Evolutionary conservation across 2,329 filamentous ascomycete genomes (phyloP).

Genomic region (Colletotrichum brevisporum): DNA sequence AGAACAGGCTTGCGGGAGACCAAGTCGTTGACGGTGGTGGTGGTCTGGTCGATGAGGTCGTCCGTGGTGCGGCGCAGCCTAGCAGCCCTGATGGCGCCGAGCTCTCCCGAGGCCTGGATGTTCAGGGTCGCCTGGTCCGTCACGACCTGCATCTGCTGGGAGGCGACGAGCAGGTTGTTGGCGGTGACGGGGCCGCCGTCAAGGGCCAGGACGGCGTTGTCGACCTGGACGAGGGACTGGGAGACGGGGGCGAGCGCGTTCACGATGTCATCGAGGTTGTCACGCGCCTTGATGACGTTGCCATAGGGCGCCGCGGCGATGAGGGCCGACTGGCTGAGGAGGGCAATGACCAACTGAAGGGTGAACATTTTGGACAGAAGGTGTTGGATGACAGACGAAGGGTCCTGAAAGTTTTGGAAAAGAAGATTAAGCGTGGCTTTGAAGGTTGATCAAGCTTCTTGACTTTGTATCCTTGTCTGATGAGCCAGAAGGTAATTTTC

Average conservation of each 20-base stretch:
- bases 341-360: slow-evolving; percentile 26
- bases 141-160: slow-evolving; percentile 35
- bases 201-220: slow-evolving; percentile 28
- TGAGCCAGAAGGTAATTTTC: slow-evolving; percentile 8
- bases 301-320: slow-evolving; percentile 18
- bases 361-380: slow-evolving; percentile 21
- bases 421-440: slow-evolving; percentile 16
- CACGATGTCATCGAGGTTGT: slow-evolving; percentile 27
- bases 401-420: slow-evolving; percentile 21
- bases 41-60: slow-evolving; percentile 43
- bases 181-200: slow-evolving; percentile 33
- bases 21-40: slow-evolving; percentile 42
- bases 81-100: slow-evolving; percentile 43
- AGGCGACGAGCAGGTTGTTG: slow-evolving; percentile 31
- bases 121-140: slow-evolving; percentile 44
- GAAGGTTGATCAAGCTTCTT: background rate
- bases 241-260: slow-evolving; percentile 27
- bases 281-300: slow-evolving; percentile 12
- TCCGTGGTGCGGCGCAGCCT: slow-evolving; percentile 42
- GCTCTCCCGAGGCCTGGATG: slow-evolving; percentile 44
- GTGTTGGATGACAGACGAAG: slow-evolving; percentile 18
- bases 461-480: slow-evolving; percentile 37
- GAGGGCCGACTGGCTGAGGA: slow-evolving; percentile 31
- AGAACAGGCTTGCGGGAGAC: slow-evolving; percentile 45
- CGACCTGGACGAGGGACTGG: slow-evolving; percentile 25